Evolutionary conservation across 371 early-diverging fungal species (phyloP), one percentile per base, ranked within the genome.

Genomic region (Mucor piriformis): DNA sequence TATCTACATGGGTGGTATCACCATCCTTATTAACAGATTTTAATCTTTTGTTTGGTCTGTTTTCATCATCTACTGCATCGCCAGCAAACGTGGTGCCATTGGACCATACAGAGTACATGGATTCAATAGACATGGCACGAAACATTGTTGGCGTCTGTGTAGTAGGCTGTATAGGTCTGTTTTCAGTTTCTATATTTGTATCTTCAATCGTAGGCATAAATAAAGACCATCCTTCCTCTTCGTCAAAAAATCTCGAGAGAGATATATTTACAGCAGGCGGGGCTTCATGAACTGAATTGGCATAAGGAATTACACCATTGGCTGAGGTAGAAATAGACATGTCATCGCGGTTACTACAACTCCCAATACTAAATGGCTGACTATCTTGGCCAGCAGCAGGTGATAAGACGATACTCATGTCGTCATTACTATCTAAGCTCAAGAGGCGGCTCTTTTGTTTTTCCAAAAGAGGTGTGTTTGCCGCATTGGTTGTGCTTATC

Each of bases 71-170:
- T 20, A 43, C 18, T 0, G 43, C 20, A 21, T 18, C 18, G 7
- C n/a, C 38, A 6, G 5, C 38, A 38, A 15, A 4, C 11, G 38
- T 15, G 29, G 56, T 46, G 11, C 40, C 27, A 25, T 12, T 32
- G 6, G 60, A 51, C 65, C 66, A 65, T 7, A 59, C 4, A 12
- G 47, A 54, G n/a, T 65, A 65, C 3, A 65, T 65, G 12, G 60
- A 60, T 38, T 65, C 66, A n/a, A 65, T 46, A 33, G 66, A 56
- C 5, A 65, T 37, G 1, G 56, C 44, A 16, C 38, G 34, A 37
- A 63, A 63, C 8, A 20, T 21, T 21, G 40, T 8, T 8, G 50
- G 21, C 18, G 8, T 2, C 6, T 20, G 18, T 2, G 21, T 6
- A n/a, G 5, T 42, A 20, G 43, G 43, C 20, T 42, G 21, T 18